A percentile compares a stretch with the other conserved stretches of the same genome.
Evolutionary conservation across 345 rosid genomes (phyloP).

Genomic region (Syzygium aqueum): DNA sequence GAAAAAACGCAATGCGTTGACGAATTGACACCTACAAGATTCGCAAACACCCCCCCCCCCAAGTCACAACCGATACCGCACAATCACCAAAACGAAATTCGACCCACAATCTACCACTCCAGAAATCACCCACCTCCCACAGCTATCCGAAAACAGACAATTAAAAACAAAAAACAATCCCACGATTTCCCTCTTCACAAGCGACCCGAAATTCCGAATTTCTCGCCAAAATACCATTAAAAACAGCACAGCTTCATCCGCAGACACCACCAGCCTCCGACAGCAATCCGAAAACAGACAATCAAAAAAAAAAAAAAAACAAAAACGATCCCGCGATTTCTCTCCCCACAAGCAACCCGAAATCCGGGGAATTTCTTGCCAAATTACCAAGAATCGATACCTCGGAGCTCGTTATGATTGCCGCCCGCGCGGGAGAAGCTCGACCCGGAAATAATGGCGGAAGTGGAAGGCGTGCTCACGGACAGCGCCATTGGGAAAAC

Average conservation of each 20-base stretch:
- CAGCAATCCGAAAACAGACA: not conserved
- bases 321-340: not conserved
- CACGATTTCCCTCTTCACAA: not conserved
- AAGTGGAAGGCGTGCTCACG: not conserved
- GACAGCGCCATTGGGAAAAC: not conserved
- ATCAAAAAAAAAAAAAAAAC: not conserved
- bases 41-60: not conserved
- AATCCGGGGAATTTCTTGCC: not conserved
- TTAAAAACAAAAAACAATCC: not conserved
- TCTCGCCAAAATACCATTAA: too few relatives aligned
- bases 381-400: not conserved
- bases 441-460: slow-evolving; percentile 5
- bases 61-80: not conserved
- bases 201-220: too few relatives aligned
- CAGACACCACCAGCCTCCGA: too few relatives aligned
- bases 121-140: too few relatives aligned
- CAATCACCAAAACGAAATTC: not conserved
- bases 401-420: slow-evolving; percentile 7
- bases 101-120: not conserved
- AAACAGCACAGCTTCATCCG: not conserved
- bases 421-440: not conserved
- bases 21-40: not conserved
- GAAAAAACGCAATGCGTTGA: not conserved
- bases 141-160: too few relatives aligned
- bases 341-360: not conserved